These are phyloP conservation scores for Colletotrichum viniferum DNA, from an alignment of 2,329 filamentous ascomycete genomes.

Conservation along the genomic window DNA sequence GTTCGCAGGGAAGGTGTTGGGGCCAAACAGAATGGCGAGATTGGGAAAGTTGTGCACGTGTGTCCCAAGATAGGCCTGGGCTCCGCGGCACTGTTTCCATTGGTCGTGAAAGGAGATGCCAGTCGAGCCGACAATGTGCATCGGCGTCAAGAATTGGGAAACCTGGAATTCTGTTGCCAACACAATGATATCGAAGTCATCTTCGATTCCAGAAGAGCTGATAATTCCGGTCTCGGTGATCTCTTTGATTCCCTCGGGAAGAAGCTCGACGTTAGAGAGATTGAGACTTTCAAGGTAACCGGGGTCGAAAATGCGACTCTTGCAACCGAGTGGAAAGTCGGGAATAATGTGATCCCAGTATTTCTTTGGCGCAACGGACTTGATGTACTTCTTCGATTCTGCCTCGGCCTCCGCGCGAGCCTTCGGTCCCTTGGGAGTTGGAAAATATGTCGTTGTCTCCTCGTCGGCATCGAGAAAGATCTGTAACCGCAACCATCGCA, in stretches of 20 bases:
- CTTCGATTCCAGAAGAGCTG: slow-evolving; percentile 19
- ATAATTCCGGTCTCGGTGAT: slow-evolving; percentile 30
- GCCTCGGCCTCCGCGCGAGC: slow-evolving; percentile 12
- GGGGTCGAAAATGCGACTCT: slow-evolving; percentile 37
- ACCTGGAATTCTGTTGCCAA: slow-evolving; percentile 32
- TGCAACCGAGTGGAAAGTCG: slow-evolving; percentile 37
- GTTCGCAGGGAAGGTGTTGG: slow-evolving; percentile 32
- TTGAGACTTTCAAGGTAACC: slow-evolving; percentile 35
- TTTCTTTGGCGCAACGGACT: slow-evolving; percentile 25
- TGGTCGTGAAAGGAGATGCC: slow-evolving; percentile 27
- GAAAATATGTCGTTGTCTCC: slow-evolving; percentile 22
- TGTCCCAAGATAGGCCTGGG: slow-evolving; percentile 34
- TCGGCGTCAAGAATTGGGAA: slow-evolving; percentile 28
- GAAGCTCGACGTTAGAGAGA: slow-evolving; percentile 31
- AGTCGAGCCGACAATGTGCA: slow-evolving; percentile 28
- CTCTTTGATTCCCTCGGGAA: slow-evolving; percentile 27
- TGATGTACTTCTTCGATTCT: slow-evolving; percentile 29
- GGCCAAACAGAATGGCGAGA: slow-evolving; percentile 32
- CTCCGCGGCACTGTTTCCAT: slow-evolving; percentile 24
- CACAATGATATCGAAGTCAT: slow-evolving; percentile 30
- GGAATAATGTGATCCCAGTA: slow-evolving; percentile 35
- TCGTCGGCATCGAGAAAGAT: slow-evolving; percentile 28
- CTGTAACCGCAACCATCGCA: slow-evolving; percentile 20
- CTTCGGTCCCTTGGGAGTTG: background rate
- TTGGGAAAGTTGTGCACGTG: slow-evolving; percentile 35